These are phyloP conservation scores for Heterobasidion occidentale DNA, from an alignment of 1,284 basidiomycete species.

Conservation along the genomic window DNA sequence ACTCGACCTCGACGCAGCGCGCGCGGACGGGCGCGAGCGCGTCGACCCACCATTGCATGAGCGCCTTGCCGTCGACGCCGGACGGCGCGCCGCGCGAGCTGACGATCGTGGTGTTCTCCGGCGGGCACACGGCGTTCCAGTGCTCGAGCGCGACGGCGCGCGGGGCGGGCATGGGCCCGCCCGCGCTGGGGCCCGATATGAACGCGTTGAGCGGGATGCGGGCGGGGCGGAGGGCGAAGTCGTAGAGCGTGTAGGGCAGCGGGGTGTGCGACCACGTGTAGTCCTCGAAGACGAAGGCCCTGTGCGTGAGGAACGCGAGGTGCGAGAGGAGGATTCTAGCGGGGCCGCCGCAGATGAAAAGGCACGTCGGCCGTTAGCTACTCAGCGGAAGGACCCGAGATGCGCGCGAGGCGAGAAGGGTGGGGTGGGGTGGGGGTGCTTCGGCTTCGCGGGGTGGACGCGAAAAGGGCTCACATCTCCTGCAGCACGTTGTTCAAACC, in stretches of 20 bases:
- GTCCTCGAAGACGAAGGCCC: conserved; percentile 32
- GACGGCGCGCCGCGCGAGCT: conserved; percentile 17
- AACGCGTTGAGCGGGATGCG: conserved; percentile 15
- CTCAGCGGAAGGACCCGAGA: too few relatives aligned
- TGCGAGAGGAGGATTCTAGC: conserved; percentile 3
- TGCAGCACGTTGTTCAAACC: conserved; percentile 32
- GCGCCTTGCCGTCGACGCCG: conserved; percentile 9
- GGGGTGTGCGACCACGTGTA: conserved; percentile 31
- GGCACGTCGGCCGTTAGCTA: conserved; percentile 13
- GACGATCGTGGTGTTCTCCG: conserved; percentile 18
- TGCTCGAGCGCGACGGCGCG: conserved; percentile 25
- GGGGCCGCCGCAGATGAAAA: conserved; percentile 19
- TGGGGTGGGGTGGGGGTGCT: conserved; percentile 6
- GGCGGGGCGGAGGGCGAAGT: conserved; percentile 13
- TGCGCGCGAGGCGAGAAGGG: conserved; percentile 4
- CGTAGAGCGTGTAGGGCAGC: conserved; percentile 22
- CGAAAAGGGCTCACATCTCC: conserved; percentile 26
- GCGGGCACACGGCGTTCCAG: conserved; percentile 28
- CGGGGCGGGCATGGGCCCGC: conserved; percentile 26
- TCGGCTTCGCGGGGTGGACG: too few relatives aligned
- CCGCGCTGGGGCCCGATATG: conserved; percentile 30
- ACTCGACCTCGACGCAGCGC: conserved; percentile 24
- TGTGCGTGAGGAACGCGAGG: not conserved
- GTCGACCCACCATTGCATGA: conserved; percentile 28
- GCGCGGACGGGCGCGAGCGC: conserved; percentile 23